Base-by-base conservation (phyloP, 2,329 filamentous ascomycete species). In the Pseudogymnoascus sp. region DNA sequence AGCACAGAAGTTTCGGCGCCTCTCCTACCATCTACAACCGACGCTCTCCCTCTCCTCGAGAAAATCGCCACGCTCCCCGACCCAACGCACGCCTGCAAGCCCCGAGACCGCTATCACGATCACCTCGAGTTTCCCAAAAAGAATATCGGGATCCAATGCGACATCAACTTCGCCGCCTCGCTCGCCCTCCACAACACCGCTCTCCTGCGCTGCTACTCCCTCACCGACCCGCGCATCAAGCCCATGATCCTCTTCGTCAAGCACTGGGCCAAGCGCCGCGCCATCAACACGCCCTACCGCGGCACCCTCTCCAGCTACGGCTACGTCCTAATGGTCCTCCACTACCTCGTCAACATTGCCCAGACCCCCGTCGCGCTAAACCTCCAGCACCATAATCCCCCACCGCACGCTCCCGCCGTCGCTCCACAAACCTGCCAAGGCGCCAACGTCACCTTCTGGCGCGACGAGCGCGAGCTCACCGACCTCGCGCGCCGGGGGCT, bases 271-370 rank as follows among this genome's bases (percentile, higher is more conserved):
- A 96, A 95, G 74, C 81, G 82, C 29, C 86, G 93, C 56, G 89
- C 87, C 66, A 93, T 96, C 76, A 96, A 96, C 75, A 90, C 88
- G 44, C 87, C 90, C 1, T 96, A 96, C 72, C 87, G 88, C 38
- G 92, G 93, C 44, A 96, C 91, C 0, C 78, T 97, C 17, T 93
- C 89, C 61, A 93, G 90, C 68, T 96, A 96, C 70, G 92, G 93
- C 60, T 97, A 93, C 75, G 91, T 95, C 4, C 78, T 96, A 40
- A 96, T 97, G 92, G 87, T 96, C 4, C 78, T 96, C 15, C 93
- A 97, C 75, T 96, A 93, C 71, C 83, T 96, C 29, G 86, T 95
- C 71, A 96, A 96, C 69, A 75, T 96, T 61, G 89, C 84, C 0
- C 80, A 85, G 59, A 92, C 93, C 0, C 91, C 91, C 62, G 89